Conservation (phyloP, 2,329 filamentous ascomycete genomes). For the Pseudocercospora pini-densiflorae region DNA sequence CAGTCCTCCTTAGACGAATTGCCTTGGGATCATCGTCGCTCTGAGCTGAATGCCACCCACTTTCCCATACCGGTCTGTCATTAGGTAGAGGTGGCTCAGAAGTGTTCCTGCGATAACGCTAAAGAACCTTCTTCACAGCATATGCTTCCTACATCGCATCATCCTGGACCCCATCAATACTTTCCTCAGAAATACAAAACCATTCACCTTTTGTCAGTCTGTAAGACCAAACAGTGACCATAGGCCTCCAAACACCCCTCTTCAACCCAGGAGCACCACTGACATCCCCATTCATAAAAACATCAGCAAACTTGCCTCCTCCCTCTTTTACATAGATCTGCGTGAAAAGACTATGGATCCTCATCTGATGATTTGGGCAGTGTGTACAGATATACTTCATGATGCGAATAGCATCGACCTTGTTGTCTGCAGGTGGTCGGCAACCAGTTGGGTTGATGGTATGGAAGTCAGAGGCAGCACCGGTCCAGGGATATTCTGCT, state of each 20-base stretch:
- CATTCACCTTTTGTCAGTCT: neutral
- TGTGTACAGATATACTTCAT: neutral
- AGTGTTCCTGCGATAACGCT: too few species aligned
- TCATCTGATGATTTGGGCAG: neutral
- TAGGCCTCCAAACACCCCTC: neutral
- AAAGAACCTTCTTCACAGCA: too few species aligned
- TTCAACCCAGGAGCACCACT: neutral
- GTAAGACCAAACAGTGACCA: neutral
- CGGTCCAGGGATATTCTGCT: neutral
- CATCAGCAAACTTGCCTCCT: neutral
- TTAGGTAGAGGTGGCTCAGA: too few species aligned
- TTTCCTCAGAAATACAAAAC: neutral
- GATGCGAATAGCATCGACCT: neutral
- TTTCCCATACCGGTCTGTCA: too few species aligned
- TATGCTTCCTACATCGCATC: neutral
- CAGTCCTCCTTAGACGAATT: too few species aligned
- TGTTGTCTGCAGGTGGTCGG: neutral
- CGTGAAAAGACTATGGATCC: neutral
- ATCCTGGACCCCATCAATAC: neutral
- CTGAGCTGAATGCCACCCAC: too few species aligned
- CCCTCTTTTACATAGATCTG: neutral
- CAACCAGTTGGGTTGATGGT: neutral
- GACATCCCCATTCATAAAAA: neutral
- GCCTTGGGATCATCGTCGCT: too few species aligned
- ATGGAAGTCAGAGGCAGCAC: neutral